These are phyloP conservation scores for Auricularia sp. DNA, from an alignment of 768 basidiomycete genomes.

Conservation along the genomic window DNA sequence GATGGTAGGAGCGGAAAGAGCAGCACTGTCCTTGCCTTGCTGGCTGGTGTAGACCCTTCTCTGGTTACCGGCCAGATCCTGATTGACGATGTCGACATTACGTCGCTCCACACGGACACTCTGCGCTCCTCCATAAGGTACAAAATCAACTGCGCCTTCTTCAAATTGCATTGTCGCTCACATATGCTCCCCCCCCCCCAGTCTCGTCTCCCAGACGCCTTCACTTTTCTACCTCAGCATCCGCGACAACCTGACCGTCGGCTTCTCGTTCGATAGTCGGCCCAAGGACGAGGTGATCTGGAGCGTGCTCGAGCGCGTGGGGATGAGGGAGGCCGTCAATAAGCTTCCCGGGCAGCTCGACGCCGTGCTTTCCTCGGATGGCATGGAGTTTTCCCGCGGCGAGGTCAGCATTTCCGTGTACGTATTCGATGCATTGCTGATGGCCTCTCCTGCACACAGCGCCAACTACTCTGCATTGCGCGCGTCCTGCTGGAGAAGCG, in stretches of 20 bases:
- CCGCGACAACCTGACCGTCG: slow-evolving; percentile 3
- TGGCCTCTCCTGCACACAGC: not conserved
- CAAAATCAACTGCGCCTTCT: not conserved
- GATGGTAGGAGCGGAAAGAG: slow-evolving; percentile 4
- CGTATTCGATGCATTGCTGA: not conserved
- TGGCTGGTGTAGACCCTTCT: not conserved
- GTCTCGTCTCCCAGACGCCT: slow-evolving; percentile 4
- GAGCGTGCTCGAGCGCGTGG: slow-evolving; percentile 6
- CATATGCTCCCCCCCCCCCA: not conserved
- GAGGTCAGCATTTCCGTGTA: not conserved
- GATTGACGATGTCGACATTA: slow-evolving; percentile 7
- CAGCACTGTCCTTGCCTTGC: slow-evolving; percentile 1
- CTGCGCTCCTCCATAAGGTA: not conserved
- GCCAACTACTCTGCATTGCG: slow-evolving; percentile 6
- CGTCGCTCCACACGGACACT: not conserved
- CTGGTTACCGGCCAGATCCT: slow-evolving; percentile 2
- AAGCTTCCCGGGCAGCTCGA: not conserved
- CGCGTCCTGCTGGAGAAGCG: slow-evolving; percentile 3
- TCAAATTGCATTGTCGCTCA: not conserved
- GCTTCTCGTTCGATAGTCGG: not conserved
- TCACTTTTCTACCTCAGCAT: slow-evolving; percentile 3
- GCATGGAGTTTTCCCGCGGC: slow-evolving; percentile 6
- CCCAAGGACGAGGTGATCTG: slow-evolving; percentile 4
- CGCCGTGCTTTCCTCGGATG: not conserved
- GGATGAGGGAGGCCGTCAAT: slow-evolving; percentile 1